These are phyloP conservation scores for Bodo saltans DNA, from an alignment of 78 protist genomes.

Conservation along the genomic window DNA sequence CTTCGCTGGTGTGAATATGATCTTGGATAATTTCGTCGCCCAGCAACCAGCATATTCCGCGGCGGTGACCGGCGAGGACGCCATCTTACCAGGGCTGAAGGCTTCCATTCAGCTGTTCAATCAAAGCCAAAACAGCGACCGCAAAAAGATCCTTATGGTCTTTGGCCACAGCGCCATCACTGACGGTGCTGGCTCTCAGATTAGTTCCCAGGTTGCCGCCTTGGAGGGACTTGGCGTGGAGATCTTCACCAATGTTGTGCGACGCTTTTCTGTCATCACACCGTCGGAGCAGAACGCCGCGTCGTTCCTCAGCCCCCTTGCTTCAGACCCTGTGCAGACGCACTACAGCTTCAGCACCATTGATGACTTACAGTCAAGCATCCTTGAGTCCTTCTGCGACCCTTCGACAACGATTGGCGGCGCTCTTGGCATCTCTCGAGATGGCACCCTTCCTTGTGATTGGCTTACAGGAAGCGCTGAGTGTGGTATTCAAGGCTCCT, in stretches of 20 bases:
- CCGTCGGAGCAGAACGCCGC: constrained; percentile 7
- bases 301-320: background rate
- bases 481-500: background rate
- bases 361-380: background rate
- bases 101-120: background rate
- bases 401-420: background rate
- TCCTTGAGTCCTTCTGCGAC: constrained; percentile 12
- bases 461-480: background rate
- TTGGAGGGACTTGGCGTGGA: background rate
- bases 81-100: background rate
- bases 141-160: background rate
- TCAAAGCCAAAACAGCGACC: background rate
- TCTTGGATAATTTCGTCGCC: background rate
- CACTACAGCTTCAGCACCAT: constrained; percentile 9
- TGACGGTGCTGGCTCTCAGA: background rate
- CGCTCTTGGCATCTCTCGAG: background rate
- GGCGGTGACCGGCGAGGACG: background rate
- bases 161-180: background rate
- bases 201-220: background rate
- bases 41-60: background rate
- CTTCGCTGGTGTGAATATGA: background rate
- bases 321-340: background rate
- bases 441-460: background rate
- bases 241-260: background rate
- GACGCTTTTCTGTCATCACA: background rate